Base-by-base conservation (phyloP, 805 yeast genomes). In the Saccharomycopsis malanga region DNA sequence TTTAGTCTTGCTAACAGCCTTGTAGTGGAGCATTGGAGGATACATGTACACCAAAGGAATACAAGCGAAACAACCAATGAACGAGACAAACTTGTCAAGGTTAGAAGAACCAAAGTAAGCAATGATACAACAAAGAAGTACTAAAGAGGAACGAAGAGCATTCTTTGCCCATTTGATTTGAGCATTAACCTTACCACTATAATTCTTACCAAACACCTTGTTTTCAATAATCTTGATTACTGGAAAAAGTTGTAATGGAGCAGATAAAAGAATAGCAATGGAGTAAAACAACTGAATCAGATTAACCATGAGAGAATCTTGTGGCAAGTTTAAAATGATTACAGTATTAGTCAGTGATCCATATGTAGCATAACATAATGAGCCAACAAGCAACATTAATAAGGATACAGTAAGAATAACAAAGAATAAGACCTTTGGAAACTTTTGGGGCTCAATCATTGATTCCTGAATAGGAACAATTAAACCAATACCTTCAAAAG, bases 401-500 rank as follows among this genome's bases (percentile, higher is more conserved):
- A 72, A 46, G 0, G 85, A 79, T 30, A 86, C 83, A 2, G 84
- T 77, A 4, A 67, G 50, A 27, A 85, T 75, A 2, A 85, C 93
- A 40, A 73, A 60, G 14, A 70, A 69, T 44, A 85, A 63, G 1
- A 84, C 86, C 46, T 69, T 60, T 15, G 91, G 88, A 58, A 82
- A 85, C 53, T 82, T 73, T 52, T 79, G 78, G 1, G 93, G 93
- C 54, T 81, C 65, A 42, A 70, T 73, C 93, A 85, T 85, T 1
- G 93, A 81, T 55, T 84, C 86, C 57, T 84, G 87, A 45, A 85
- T 81, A 0, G 94, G 94, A 21, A 85, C 81, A 42, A 85, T 81
- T 40, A 85, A 67, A 0, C 94, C 93, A 48, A 85, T 83, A 1
- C 94, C 94, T 65, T 85, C 94, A 59, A 83, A 85, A n/a, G 93